phyloP scores from a whole-genome alignment of 2,329 filamentous ascomycete genomes.

The Eutypa lata region DNA sequence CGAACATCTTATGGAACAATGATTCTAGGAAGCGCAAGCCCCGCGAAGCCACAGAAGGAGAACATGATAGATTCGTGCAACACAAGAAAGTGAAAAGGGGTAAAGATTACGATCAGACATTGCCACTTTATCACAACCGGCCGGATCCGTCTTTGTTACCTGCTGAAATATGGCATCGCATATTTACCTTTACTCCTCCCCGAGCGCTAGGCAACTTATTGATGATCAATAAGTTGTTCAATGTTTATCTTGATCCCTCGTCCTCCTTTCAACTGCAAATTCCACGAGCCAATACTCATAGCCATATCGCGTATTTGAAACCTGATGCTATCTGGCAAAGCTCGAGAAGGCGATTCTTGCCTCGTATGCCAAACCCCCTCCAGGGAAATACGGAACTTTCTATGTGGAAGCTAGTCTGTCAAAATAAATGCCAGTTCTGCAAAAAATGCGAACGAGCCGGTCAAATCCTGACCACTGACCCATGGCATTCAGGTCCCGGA shows the following conservation, averaged over 20 bases:
- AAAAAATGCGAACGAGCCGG: conserved; percentile 33
- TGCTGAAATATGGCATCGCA: conserved; percentile 65
- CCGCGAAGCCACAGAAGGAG: not conserved
- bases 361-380: conserved; percentile 67
- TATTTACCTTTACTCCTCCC: conserved; percentile 66
- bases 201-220: conserved; percentile 62
- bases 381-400: conserved; percentile 63
- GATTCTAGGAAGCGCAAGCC: conserved; percentile 17
- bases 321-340: conserved; percentile 69
- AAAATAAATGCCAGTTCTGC: conserved; percentile 67
- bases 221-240: conserved; percentile 65
- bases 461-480: conserved; percentile 29
- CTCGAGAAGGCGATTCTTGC: conserved; percentile 63
- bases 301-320: conserved; percentile 36
- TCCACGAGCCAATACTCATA: conserved; percentile 31
- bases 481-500: conserved; percentile 62
- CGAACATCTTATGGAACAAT: not conserved
- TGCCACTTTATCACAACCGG: not conserved
- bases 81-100: conserved; percentile 20
- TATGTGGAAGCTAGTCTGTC: conserved; percentile 72
- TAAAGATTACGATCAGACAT: conserved; percentile 1
- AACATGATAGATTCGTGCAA: not conserved
- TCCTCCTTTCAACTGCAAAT: conserved; percentile 27
- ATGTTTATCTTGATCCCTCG: conserved; percentile 52
- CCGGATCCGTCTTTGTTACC: conserved; percentile 32